These are phyloP conservation scores for Achlya hypogyna DNA, from an alignment of 352 stramenopile species.

Conservation along the genomic window DNA sequence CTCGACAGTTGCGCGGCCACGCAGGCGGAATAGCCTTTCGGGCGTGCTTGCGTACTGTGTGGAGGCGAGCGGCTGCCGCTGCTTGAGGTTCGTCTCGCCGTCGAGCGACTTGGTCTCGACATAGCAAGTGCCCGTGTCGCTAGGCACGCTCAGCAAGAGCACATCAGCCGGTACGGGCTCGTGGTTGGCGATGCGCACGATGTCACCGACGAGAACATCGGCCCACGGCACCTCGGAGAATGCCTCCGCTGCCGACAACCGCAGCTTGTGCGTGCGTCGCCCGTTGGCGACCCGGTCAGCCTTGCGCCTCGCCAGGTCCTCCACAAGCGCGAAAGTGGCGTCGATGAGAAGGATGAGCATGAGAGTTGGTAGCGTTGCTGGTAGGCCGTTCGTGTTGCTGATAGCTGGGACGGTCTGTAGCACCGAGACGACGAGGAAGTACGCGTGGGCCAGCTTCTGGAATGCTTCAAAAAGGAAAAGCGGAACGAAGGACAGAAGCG, in stretches of 20 bases:
- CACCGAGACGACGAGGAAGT: constrained; percentile 46
- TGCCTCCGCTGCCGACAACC: background rate
- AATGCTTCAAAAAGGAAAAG: constrained; percentile 83
- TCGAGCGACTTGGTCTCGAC: constrained; percentile 84
- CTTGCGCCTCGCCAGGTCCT: constrained; percentile 30
- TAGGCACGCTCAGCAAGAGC: constrained; percentile 65
- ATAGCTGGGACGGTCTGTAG: constrained; percentile 34
- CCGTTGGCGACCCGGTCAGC: constrained; percentile 30
- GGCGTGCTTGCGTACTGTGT: constrained; percentile 28
- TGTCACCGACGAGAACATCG: constrained; percentile 64
- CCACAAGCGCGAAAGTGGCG: constrained; percentile 32
- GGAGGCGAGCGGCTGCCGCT: constrained; percentile 32
- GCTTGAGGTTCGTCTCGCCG: constrained; percentile 85
- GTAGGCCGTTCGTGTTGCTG: constrained; percentile 35
- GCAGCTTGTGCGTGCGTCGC: constrained; percentile 1
- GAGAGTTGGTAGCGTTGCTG: constrained; percentile 37
- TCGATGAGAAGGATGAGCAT: constrained; percentile 45
- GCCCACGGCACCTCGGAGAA: constrained; percentile 38
- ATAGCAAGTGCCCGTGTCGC: constrained; percentile 35
- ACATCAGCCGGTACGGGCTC: constrained; percentile 86
- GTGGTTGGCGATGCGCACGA: constrained; percentile 68
- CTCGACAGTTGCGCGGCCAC: constrained; percentile 49
- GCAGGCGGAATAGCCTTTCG: constrained; percentile 32
- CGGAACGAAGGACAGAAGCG: constrained; percentile 80
- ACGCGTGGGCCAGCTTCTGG: constrained; percentile 51